Evolutionary conservation across 1,139 yeast species (phyloP), one percentile per base, ranked within the genome.

Genomic region (Saccharomyces hybrid): DNA sequence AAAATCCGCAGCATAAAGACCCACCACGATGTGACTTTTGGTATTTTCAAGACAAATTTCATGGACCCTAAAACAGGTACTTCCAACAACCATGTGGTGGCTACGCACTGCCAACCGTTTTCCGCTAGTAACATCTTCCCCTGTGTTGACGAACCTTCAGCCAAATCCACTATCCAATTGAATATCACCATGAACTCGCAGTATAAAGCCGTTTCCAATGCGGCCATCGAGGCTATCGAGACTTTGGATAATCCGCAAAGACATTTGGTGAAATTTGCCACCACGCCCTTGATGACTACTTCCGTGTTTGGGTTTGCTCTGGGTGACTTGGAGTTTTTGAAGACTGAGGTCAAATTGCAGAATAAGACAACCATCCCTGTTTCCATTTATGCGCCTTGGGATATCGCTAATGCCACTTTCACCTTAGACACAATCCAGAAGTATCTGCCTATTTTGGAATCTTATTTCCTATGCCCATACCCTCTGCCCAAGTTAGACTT

Each of bases 41-140:
- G 93, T n/a, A 68, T 85, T 1, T 85, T 83, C 74, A 82, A 81
- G 62, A 82, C 88, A 1, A 82, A 83, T 62, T 83, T 82, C 63
- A 73, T 76, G 54, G 82, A 79, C 59, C 72, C 76, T 4, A 67
- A 73, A 23, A 71, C 78, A 1, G 83, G 83, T 11, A 72, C 67
- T 32, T 71, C 83, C 1, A 71, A 73, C 55, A 78, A 80, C 57
- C 76, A 71, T 55, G 70, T 85, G 16, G 65, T 85, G 47, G 83
- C 89, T 0, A 84, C 93, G 1, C 91, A 85, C 63, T 76, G 82
- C 47, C 91, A 85, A 65, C 90, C 93, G 0, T 75, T 76, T 31
- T 83, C 77, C 58, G 84, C 88, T 2, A 74, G 84, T 60, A 65
- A 66, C 51, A 76, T 85, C 11, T 82, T 82, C 62, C 93, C 93